These are phyloP conservation scores for Penicillium janthinellum DNA, from an alignment of 2,329 filamentous ascomycete genomes.

Conservation along the genomic window DNA sequence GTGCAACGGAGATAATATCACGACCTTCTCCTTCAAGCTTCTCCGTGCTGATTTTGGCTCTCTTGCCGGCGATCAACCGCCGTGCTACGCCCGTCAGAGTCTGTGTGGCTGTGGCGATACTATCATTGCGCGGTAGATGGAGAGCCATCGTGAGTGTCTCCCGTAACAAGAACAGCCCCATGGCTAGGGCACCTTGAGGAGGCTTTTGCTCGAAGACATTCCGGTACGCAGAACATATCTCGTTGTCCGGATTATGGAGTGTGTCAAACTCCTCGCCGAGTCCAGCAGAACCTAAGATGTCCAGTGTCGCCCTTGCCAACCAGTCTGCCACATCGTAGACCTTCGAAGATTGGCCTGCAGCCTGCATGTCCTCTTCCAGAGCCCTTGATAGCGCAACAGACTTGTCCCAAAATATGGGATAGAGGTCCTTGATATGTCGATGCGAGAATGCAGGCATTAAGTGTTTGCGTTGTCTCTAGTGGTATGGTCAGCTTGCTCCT, in stretches of 20 bases:
- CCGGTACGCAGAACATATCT: slow-evolving; percentile 1
- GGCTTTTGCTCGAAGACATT: slow-evolving; percentile 6
- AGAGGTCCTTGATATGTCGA: slow-evolving; percentile 9
- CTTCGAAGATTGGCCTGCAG: neutral
- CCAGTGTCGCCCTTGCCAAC: slow-evolving; percentile 1
- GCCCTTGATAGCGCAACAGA: neutral
- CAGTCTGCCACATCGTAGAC: slow-evolving; percentile 5
- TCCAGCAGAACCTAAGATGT: slow-evolving; percentile 6
- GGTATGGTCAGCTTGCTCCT: neutral
- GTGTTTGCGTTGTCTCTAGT: slow-evolving; percentile 1
- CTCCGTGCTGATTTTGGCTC: neutral
- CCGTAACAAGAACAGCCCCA: neutral
- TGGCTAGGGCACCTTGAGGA: neutral
- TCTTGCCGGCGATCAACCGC: neutral
- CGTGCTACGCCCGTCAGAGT: neutral
- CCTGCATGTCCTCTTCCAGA: neutral
- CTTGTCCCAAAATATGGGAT: slow-evolving; percentile 9
- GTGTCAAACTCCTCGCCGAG: slow-evolving; percentile 7
- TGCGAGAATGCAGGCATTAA: slow-evolving; percentile 7
- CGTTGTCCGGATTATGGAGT: slow-evolving; percentile 5
- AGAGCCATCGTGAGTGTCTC: neutral
- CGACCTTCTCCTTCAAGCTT: neutral
- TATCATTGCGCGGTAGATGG: neutral
- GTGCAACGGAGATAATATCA: slow-evolving; percentile 44
- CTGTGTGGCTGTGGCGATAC: neutral